Base-by-base conservation (phyloP, 352 stramenopile species). In the Plasmopara muralis region DNA sequence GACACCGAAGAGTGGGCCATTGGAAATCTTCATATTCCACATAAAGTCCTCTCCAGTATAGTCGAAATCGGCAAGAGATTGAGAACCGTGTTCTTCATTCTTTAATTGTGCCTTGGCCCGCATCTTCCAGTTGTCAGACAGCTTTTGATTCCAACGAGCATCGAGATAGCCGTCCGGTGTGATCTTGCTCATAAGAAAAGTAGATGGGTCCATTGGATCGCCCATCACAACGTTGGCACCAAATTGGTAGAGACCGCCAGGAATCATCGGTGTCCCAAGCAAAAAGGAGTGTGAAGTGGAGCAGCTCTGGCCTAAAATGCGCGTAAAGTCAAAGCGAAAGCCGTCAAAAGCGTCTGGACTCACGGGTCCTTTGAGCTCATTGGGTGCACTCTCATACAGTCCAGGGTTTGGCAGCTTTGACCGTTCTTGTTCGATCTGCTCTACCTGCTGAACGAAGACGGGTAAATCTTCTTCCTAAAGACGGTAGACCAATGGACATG, bases 21-120 rank as follows among this genome's bases (percentile, higher is more conserved):
- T 92, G 48, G 81, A 89, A 47, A 92, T 34, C 77, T 95, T 95
- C 70, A 94, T 80, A 76, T 90, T 93, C 74, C 80, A 92, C 53
- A 70, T 89, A 56, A 91, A 95, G 62, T 93, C 83, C 33, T 87
- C 73, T 47, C 83, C 83, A 20, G 56, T 39, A 60, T 90, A 92
- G 66, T 95, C 85, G 46, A 93, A 75, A 62, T 95, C 84, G 6
- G 77, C 76, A 25, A 91, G 75, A 37, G 77, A 78, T 57, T 93
- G 83, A 42, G 78, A 88, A 18, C 76, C 74, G 59, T 90, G 70
- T 48, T 83, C 79, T 52, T 91, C 78, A 40, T 78, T 64, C 60
- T 91, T 93, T 43, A 93, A 72, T 65, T 91, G 80, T 56, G 79
- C 78, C 62, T 91, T 89, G 51, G 83, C 79, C 50, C 83, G 80